phyloP scores from a whole-genome alignment of 352 stramenopile genomes.

The Pythium phragmiticola region DNA sequence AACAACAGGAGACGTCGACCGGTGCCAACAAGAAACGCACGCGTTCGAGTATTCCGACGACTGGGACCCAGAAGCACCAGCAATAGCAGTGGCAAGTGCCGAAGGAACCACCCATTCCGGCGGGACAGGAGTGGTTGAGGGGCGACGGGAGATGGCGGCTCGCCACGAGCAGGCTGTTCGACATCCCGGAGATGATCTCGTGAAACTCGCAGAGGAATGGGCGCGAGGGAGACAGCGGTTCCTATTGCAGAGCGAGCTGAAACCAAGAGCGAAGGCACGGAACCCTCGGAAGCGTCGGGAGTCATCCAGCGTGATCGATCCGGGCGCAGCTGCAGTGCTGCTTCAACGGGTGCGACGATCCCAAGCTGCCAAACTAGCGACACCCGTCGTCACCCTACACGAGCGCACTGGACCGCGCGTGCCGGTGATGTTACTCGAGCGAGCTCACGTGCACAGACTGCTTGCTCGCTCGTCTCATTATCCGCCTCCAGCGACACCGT shows the following conservation, averaged over 20 bases:
- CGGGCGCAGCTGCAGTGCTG: not conserved
- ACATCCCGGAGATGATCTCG: not conserved
- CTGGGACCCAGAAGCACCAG: not conserved
- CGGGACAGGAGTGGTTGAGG: not conserved
- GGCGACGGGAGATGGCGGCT: not conserved
- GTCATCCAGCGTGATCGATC: not conserved
- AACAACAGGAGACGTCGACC: not conserved
- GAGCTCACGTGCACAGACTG: conserved; percentile 1
- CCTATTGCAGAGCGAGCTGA: not conserved
- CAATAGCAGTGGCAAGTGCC: not conserved
- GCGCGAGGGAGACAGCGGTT: not conserved
- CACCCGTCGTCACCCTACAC: not conserved
- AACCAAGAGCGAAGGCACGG: not conserved
- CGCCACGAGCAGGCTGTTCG: not conserved
- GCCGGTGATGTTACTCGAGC: conserved; percentile 5
- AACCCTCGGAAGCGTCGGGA: not conserved
- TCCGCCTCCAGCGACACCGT: not conserved
- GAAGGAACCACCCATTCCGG: not conserved
- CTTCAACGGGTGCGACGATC: not conserved
- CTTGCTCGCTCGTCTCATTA: conserved; percentile 6
- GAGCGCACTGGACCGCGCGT: not conserved
- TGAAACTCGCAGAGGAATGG: not conserved
- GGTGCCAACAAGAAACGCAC: not conserved
- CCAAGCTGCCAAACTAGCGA: too few species aligned
- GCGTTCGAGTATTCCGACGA: conserved; percentile 15